phyloP scores from a whole-genome alignment of 164 flowering plant species.

The Nymphaea colorata region DNA sequence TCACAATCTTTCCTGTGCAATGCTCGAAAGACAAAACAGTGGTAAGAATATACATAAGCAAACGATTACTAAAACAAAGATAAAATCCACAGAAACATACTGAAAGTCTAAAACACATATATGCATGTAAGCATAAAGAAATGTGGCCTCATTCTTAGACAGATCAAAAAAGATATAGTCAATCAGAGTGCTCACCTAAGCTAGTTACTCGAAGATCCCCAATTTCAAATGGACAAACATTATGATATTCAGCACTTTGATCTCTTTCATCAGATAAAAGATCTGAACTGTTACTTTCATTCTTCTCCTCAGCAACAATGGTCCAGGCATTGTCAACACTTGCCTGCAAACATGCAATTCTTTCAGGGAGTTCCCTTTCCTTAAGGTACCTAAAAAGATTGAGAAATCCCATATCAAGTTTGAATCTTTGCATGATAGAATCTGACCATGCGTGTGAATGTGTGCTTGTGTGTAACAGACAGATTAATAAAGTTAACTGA shows the following conservation, averaged over 20 bases:
- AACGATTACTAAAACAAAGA: not conserved
- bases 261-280: not conserved
- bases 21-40: not conserved
- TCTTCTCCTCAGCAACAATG: not conserved
- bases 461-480: too few relatives aligned
- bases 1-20: slow-evolving; percentile 53
- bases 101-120: too few relatives aligned
- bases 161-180: not conserved
- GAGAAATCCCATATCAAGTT: not conserved
- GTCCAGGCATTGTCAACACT: not conserved
- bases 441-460: too few relatives aligned
- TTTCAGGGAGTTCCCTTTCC: slow-evolving; percentile 59
- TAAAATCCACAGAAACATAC: not conserved
- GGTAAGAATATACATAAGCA: not conserved
- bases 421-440: too few relatives aligned
- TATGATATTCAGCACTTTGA: slow-evolving; percentile 7
- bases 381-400: slow-evolving; percentile 49
- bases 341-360: slow-evolving; percentile 46
- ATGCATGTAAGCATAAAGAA: not conserved
- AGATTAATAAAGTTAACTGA: not conserved
- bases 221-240: slow-evolving; percentile 28
- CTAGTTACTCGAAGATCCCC: slow-evolving; percentile 51
- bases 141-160: not conserved
- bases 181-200: slow-evolving; percentile 32
- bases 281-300: not conserved